Percentiles rank a stretch among this genome's conserved stretches.
Conservation (phyloP, 768 basidiomycete species). For the Xerocomus spinulosus region DNA sequence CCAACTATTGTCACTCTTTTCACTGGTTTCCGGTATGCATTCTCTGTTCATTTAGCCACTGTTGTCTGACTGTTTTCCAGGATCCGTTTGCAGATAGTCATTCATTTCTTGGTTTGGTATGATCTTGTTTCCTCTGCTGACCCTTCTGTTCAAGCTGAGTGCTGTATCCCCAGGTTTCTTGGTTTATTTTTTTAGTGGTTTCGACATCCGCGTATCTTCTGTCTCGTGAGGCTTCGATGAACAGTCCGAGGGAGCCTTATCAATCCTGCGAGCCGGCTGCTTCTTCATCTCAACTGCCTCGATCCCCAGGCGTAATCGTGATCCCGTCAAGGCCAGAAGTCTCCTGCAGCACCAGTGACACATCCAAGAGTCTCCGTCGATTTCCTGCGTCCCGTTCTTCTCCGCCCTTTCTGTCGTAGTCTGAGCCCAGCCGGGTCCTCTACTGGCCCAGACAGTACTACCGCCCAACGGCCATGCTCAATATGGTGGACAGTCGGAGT, state of each 20-base stretch:
- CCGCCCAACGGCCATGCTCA: neutral
- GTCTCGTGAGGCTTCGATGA: too few species aligned
- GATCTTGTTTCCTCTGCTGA: neutral
- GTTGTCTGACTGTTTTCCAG: neutral
- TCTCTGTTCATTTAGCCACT: neutral
- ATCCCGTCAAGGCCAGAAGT: too few species aligned
- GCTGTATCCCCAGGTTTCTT: neutral
- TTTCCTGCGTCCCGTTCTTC: neutral
- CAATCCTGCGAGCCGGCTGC: too few species aligned
- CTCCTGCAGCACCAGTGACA: neutral
- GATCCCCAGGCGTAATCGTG: too few species aligned
- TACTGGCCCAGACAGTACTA: neutral
- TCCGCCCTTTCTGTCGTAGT: neutral
- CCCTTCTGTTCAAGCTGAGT: neutral
- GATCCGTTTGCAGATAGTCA: neutral
- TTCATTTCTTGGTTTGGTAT: neutral
- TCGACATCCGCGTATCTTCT: neutral
- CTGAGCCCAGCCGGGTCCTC: neutral
- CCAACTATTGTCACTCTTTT: slow-evolving; percentile 20
- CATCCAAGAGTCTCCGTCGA: neutral
- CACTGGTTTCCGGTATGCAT: neutral
- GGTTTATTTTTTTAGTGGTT: neutral
- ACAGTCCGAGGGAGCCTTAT: too few species aligned
- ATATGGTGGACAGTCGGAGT: neutral
- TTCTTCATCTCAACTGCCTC: too few species aligned